Evolutionary conservation across 352 stramenopile genomes (phyloP), one percentile per base, ranked within the genome.

Genomic region (Globisporangium paroecandrum): DNA sequence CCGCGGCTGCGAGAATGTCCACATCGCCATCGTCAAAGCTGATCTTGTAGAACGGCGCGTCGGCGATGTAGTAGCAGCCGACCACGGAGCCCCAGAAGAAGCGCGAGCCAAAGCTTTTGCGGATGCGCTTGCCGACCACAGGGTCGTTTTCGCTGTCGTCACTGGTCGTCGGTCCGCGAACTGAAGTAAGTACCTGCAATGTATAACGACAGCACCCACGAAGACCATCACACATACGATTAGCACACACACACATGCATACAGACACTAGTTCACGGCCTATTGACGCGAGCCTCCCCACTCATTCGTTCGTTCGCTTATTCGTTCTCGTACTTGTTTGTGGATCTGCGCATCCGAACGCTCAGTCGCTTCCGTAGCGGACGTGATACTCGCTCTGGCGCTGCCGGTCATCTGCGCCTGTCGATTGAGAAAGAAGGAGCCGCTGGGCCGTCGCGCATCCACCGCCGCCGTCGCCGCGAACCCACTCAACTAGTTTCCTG

Each of bases 1-100:
- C 86, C 6, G 79, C 75, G 1, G 64, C 72, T 9, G 78, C 73
- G 20, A 92, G 71, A 62, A 94, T 81, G 69, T 94, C 86, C 32
- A 94, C 84, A 64, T 94, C 86, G 43, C 86, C 86, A 49, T 94
- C 86, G 43, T 94, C 86, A 65, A 94, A 94, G 73, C 77, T 82
- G 49, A 94, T 73, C 62, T 94, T 94, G 71, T 91, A 94, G 58
- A 94, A 92, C 0, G 78, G 62, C 9, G 74, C 81, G 1, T 74
- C 71, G 0, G 66, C 68, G 36, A 94, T 69, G 57, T 76, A 68
- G 66, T 94, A 94, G 53, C 75, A 78, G 41, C 71, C 70, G 38
- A 91, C 73, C 0, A 94, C 64, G 1, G 76, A 77, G 18, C 84
- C 86, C 86, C 86, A 71, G 72, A 94, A 94, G 38, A 69, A 73